Evolutionary conservation across 106 monocot species (phyloP).

Genomic region (Dioscorea alata): DNA sequence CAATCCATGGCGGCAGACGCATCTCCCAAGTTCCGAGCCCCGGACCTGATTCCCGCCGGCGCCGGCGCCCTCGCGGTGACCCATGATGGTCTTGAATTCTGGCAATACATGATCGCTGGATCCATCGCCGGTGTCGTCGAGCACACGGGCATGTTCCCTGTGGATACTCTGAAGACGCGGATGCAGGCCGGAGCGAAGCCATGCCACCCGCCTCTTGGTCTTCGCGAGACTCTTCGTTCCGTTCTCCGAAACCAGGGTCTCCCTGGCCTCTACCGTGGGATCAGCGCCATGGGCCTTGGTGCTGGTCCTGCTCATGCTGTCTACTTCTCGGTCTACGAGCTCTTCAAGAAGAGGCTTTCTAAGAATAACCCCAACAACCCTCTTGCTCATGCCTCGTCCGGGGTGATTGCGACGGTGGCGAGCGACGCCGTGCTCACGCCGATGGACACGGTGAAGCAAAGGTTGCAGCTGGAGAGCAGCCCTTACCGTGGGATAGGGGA

Average conservation of each 20-base stretch:
- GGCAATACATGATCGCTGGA: constrained; percentile 88
- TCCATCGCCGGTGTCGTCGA: constrained; percentile 87
- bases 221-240: constrained; percentile 36
- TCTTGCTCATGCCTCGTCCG: constrained; percentile 60
- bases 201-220: constrained; percentile 21
- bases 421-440: constrained; percentile 94
- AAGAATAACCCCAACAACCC: constrained; percentile 32
- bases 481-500: constrained; percentile 77
- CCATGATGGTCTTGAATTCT: constrained; percentile 78
- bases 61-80: constrained; percentile 13
- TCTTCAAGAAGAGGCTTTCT: constrained; percentile 41
- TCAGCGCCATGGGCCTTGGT: constrained; percentile 85
- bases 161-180: constrained; percentile 92
- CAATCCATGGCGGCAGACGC: not conserved
- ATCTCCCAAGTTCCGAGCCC: constrained; percentile 39
- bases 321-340: constrained; percentile 92
- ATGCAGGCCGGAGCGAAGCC: constrained; percentile 53
- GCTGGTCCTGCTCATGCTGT: constrained; percentile 93
- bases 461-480: constrained; percentile 74
- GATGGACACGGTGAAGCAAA: constrained; percentile 94
- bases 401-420: constrained; percentile 71
- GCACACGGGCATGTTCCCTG: constrained; percentile 94
- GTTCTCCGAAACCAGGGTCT: constrained; percentile 41
- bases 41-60: constrained; percentile 44
- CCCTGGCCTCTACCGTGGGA: constrained; percentile 70